Evolutionary conservation across 2,329 filamentous ascomycete genomes (phyloP), one percentile per base, ranked within the genome.

Genomic region (Beauveria rudraprayagi): DNA sequence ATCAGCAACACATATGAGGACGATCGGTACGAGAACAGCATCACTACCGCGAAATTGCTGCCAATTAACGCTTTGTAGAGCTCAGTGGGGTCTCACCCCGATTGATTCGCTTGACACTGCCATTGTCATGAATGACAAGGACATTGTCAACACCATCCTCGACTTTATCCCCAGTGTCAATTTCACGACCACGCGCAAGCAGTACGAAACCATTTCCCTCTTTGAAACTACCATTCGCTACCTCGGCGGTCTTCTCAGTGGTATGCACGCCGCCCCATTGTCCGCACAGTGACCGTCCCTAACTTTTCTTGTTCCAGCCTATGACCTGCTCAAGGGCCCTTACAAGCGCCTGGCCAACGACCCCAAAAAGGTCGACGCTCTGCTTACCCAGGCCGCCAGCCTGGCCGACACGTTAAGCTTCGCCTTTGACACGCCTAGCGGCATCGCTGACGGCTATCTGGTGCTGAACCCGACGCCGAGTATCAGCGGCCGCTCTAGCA

Each of bases 181-280:
- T 72, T 96, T 90, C 69, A 81, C 81, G 47, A 76, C 78, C 11
- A 89, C 87, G 1, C 62, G 65, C 4, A 61, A 64, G 55, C 58
- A 56, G 3, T 68, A 78, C 2, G 73, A 78, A 1, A 73, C 78
- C 10, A 85, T 96, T 54, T 93, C 88, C 43, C 74, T 96, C 8
- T 96, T 96, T 68, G 92, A 96, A 74, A 95, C 91, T 0, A 96
- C 90, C 0, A 96, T 96, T 69, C 86, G 92, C 30, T 96, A 96
- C 68, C 76, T 96, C 1, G 92, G 84, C 10, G 92, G 91, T 17
- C 79, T 96, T 67, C 70, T 96, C 9, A 89, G 91, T 2, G 90
- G 87, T 82, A 65, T 16, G 44, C 37, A 44, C 7, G 1, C 26
- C 1, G 5, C 6, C 26, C 22, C 24, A 9, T 16, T 17, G 43